phyloP scores from a whole-genome alignment of 2,329 filamentous ascomycete genomes.

The Fusarium sp. region DNA sequence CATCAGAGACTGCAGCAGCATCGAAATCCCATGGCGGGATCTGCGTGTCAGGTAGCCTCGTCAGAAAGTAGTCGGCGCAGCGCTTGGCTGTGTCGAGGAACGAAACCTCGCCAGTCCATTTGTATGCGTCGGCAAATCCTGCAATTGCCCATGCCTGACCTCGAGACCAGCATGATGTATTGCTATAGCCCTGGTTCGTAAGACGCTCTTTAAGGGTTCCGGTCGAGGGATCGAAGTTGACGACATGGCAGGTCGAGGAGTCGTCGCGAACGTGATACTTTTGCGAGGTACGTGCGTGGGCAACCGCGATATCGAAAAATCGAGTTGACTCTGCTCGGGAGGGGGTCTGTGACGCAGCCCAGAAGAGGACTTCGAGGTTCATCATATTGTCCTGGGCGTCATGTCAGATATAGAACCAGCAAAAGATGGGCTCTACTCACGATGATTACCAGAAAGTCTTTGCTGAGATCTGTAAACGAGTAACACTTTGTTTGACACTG shows the following conservation, averaged over 20 bases:
- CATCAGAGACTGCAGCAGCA: not conserved
- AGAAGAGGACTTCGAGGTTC: slow-evolving; percentile 59
- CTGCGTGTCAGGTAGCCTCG: slow-evolving; percentile 31
- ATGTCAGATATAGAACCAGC: not conserved
- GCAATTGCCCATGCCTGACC: slow-evolving; percentile 64
- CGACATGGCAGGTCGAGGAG: slow-evolving; percentile 56
- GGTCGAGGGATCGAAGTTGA: slow-evolving; percentile 58
- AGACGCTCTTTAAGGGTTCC: slow-evolving; percentile 55
- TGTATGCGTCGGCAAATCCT: slow-evolving; percentile 60
- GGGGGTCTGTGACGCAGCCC: slow-evolving; percentile 46
- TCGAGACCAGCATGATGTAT: slow-evolving; percentile 59
- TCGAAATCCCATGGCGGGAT: slow-evolving; percentile 62
- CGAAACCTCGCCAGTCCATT: slow-evolving; percentile 56
- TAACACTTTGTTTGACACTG: slow-evolving; percentile 55
- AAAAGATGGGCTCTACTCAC: slow-evolving; percentile 40
- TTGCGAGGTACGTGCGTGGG: slow-evolving; percentile 55
- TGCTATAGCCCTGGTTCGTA: slow-evolving; percentile 60
- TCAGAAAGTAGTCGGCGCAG: slow-evolving; percentile 61
- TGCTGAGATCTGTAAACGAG: slow-evolving; percentile 49
- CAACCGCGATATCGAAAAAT: slow-evolving; percentile 51
- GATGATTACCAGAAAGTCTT: slow-evolving; percentile 57
- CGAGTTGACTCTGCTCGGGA: not conserved
- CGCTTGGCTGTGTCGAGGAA: slow-evolving; percentile 58
- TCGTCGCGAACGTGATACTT: slow-evolving; percentile 55
- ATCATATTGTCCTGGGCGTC: slow-evolving; percentile 52